A percentile compares a stretch with the other conserved stretches of the same genome.
phyloP scores from a whole-genome alignment of 495 filamentous ascomycete species.

The Talaromyces ruber region DNA sequence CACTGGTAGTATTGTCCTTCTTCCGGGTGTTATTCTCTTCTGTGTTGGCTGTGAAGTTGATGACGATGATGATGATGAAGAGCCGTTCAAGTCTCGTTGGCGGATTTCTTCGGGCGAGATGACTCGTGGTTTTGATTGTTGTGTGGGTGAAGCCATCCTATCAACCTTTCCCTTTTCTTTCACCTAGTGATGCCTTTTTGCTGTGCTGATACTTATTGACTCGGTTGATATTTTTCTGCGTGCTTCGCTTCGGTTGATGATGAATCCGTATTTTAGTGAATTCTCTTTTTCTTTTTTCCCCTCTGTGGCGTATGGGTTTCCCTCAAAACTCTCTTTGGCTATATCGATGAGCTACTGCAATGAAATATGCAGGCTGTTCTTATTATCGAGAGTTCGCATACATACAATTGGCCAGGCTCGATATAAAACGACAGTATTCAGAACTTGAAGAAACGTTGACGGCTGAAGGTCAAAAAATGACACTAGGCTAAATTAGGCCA shows the following conservation, averaged over 20 bases:
- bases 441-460: not conserved
- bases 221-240: too few species aligned
- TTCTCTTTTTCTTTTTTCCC: too few species aligned
- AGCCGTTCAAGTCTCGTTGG: not conserved
- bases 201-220: not conserved
- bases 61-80: too few species aligned
- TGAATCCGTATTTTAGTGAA: too few species aligned
- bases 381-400: too few species aligned
- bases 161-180: not conserved
- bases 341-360: too few species aligned
- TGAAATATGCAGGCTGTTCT: too few species aligned
- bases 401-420: too few species aligned
- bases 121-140: not conserved
- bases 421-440: not conserved
- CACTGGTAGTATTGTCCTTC: not conserved
- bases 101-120: not conserved
- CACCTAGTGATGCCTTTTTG: not conserved
- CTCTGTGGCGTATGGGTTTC: too few species aligned
- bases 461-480: not conserved
- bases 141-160: not conserved
- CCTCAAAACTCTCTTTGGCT: too few species aligned
- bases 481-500: not conserved
- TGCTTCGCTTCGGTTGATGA: too few species aligned
- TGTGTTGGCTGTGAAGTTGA: not conserved
- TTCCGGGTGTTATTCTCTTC: not conserved